Conservation (phyloP, 2,329 filamentous ascomycete species). For the Colletotrichum sansevieriae region DNA sequence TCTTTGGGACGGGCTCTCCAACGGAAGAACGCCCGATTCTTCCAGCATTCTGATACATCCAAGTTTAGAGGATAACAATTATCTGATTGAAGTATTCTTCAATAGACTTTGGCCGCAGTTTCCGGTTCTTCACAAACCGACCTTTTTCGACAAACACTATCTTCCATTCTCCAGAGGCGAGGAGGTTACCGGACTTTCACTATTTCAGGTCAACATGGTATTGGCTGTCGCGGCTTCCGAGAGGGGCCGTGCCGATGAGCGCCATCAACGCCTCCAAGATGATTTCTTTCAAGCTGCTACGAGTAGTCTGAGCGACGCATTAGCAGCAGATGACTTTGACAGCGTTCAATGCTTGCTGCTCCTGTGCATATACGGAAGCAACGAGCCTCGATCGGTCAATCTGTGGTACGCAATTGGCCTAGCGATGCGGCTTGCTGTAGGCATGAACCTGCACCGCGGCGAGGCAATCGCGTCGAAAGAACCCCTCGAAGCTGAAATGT, state of each 20-base stretch:
- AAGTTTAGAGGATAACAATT: background rate
- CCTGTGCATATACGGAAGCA: slow-evolving; percentile 46
- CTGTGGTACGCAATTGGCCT: slow-evolving; percentile 46
- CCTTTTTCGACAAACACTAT: slow-evolving; percentile 41
- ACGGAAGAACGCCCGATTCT: background rate
- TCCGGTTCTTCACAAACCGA: slow-evolving; percentile 44
- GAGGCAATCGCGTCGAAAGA: slow-evolving; percentile 40
- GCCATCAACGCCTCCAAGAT: background rate
- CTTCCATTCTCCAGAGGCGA: slow-evolving; percentile 1
- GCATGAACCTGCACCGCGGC: slow-evolving; percentile 42
- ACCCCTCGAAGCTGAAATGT: slow-evolving; percentile 44
- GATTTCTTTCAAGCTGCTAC: slow-evolving; percentile 14
- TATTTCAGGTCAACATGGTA: slow-evolving; percentile 45
- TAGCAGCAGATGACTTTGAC: slow-evolving; percentile 43
- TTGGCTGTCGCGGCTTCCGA: slow-evolving; percentile 45
- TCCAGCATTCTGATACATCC: background rate
- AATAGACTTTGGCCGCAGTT: slow-evolving; percentile 45
- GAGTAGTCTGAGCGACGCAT: slow-evolving; percentile 31
- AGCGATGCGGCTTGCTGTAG: slow-evolving; percentile 44
- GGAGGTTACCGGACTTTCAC: slow-evolving; percentile 16
- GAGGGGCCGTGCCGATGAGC: slow-evolving; percentile 19
- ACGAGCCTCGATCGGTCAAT: slow-evolving; percentile 46
- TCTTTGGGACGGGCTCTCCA: slow-evolving; percentile 36
- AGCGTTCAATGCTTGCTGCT: slow-evolving; percentile 46
- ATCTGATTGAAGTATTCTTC: slow-evolving; percentile 43